Percentiles rank a stretch among this genome's conserved stretches.
phyloP scores from a whole-genome alignment of 2,329 filamentous ascomycete genomes.

The Arthroderma sp. region DNA sequence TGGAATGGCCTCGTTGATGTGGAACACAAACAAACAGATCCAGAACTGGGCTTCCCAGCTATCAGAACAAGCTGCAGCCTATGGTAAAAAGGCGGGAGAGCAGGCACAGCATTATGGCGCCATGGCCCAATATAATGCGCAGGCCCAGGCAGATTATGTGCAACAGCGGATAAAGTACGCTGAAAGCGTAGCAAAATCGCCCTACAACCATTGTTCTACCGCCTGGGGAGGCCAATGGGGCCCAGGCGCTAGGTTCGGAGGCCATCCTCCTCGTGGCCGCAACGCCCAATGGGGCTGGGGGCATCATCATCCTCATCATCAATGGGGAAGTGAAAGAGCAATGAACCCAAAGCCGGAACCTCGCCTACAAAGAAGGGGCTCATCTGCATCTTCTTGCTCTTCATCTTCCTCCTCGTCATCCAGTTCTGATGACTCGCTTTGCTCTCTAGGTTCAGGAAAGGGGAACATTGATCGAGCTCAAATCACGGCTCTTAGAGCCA shows the following conservation, averaged over 20 bases:
- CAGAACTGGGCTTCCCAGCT: slow-evolving; percentile 22
- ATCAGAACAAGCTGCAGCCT: slow-evolving; percentile 22
- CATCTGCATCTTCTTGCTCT: slow-evolving; percentile 8
- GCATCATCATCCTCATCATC: too few relatives aligned
- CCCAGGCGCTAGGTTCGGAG: too few relatives aligned
- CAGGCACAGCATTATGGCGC: slow-evolving; percentile 25
- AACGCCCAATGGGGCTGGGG: too few relatives aligned
- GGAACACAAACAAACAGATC: neutral
- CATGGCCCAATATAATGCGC: slow-evolving; percentile 26
- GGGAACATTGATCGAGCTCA: neutral
- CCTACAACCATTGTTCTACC: neutral
- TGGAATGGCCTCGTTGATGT: too few relatives aligned
- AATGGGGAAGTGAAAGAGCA: too few relatives aligned
- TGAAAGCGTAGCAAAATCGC: neutral
- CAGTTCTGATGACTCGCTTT: slow-evolving; percentile 3
- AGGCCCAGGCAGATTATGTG: slow-evolving; percentile 24
- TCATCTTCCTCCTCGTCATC: slow-evolving; percentile 9
- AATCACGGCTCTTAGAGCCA: neutral
- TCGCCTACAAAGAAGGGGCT: neutral
- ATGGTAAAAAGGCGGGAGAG: slow-evolving; percentile 22
- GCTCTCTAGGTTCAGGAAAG: neutral
- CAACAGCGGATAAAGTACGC: slow-evolving; percentile 19
- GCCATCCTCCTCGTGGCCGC: too few relatives aligned
- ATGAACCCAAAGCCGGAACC: neutral
- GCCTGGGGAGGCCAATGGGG: neutral